These are phyloP conservation scores for Oryza meyeriana DNA, from an alignment of 176 grass and related monocot genomes.

Conservation along the genomic window DNA sequence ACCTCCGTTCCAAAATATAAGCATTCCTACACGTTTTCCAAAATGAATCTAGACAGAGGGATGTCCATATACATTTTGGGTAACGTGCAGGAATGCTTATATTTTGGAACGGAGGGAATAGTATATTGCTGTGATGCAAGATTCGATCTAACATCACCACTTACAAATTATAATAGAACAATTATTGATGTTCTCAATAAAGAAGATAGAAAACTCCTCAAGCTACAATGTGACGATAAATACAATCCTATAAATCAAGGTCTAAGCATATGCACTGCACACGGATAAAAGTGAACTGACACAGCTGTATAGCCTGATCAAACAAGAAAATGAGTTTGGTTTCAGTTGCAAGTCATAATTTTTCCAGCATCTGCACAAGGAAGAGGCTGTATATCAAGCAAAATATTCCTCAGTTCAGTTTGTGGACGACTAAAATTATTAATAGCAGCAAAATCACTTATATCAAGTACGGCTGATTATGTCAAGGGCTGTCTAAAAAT, in stretches of 20 bases:
- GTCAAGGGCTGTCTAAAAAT: not conserved
- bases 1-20: too few relatives aligned
- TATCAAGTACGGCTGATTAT: not conserved
- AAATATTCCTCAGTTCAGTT: not conserved
- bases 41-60: too few relatives aligned
- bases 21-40: too few relatives aligned
- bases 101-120: too few relatives aligned
- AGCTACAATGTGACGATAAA: constrained; percentile 17
- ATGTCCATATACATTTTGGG: too few relatives aligned
- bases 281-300: not conserved
- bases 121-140: not conserved
- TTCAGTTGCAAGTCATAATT: not conserved
- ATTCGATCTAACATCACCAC: not conserved
- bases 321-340: not conserved
- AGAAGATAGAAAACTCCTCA: not conserved
- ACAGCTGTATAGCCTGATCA: not conserved
- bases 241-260: not conserved
- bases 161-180: not conserved
- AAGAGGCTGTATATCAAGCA: not conserved
- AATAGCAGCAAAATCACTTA: constrained; percentile 5
- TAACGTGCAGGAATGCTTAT: too few relatives aligned
- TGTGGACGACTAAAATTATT: not conserved
- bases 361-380: not conserved
- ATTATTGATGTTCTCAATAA: not conserved
- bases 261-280: not conserved